These are phyloP conservation scores for Mortierella sp. DNA, from an alignment of 371 early-diverging fungal species.

Conservation along the genomic window DNA sequence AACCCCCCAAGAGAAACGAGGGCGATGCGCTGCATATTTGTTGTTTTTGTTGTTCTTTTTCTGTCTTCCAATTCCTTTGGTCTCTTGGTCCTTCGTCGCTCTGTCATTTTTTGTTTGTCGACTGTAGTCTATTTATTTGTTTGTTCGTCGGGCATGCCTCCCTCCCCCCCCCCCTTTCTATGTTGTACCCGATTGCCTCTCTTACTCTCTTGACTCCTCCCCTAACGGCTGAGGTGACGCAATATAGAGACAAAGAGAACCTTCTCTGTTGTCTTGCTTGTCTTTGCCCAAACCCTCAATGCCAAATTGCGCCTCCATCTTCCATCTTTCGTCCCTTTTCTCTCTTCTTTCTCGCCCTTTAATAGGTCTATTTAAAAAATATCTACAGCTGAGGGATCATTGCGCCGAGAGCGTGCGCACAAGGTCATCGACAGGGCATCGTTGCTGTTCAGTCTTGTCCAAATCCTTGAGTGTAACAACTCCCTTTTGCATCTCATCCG, in stretches of 20 bases:
- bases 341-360: background rate
- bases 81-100: conserved; percentile 14
- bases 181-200: background rate
- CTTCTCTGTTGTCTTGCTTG: background rate
- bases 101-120: background rate
- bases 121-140: background rate
- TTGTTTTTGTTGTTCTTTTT: background rate
- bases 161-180: background rate
- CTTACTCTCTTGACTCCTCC: background rate
- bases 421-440: conserved; percentile 37
- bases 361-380: background rate
- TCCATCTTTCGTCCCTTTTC: background rate
- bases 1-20: background rate
- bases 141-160: background rate
- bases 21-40: conserved; percentile 35
- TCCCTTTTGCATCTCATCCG: conserved; percentile 44
- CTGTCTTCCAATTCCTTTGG: conserved; percentile 21
- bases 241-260: background rate
- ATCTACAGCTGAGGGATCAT: background rate
- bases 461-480: conserved; percentile 47
- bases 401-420: conserved; percentile 11
- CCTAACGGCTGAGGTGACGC: background rate
- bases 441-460: conserved; percentile 44
- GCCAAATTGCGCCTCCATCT: background rate
- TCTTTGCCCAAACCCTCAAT: background rate